phyloP scores from a whole-genome alignment of 164 flowering plant species.

The Vitis labrusca region DNA sequence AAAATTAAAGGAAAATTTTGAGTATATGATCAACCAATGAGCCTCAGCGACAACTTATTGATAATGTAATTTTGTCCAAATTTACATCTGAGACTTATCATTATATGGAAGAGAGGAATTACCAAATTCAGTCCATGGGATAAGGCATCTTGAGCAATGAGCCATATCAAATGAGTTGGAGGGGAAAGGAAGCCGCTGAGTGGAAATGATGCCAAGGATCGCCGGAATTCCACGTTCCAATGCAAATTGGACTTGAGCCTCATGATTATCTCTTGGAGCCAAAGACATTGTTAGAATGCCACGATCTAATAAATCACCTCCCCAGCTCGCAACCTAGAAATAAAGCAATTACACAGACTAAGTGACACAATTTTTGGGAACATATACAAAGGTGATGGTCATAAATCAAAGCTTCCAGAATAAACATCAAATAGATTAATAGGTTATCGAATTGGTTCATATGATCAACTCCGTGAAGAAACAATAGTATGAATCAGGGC shows the following conservation, averaged over 20 bases:
- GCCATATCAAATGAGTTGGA: conserved; percentile 98
- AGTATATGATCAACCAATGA: no score
- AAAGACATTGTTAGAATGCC: conserved; percentile 90
- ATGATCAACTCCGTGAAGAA: neutral
- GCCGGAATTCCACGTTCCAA: conserved; percentile 99
- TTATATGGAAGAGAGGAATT: conserved; percentile 16
- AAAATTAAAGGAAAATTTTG: no score
- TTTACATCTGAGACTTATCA: neutral
- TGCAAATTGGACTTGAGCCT: conserved; percentile 99
- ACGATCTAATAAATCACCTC: conserved; percentile 93
- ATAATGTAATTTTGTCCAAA: no score
- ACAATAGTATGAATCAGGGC: conserved; percentile 17
- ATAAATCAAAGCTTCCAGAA: neutral
- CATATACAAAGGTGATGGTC: neutral
- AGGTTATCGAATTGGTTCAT: neutral
- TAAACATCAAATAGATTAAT: neutral
- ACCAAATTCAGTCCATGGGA: conserved; percentile 99
- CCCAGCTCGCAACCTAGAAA: conserved; percentile 98
- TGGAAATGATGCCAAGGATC: conserved; percentile 88
- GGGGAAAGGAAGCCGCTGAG: conserved; percentile 96
- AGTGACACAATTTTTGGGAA: neutral
- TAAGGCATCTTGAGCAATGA: conserved; percentile 98
- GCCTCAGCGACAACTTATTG: no score
- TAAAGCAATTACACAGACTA: neutral
- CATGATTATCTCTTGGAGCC: conserved; percentile 98